Percentiles rank a stretch among this genome's conserved stretches.
Conservation (phyloP, 768 basidiomycete genomes). For the Macrolepiota albuminosa region DNA sequence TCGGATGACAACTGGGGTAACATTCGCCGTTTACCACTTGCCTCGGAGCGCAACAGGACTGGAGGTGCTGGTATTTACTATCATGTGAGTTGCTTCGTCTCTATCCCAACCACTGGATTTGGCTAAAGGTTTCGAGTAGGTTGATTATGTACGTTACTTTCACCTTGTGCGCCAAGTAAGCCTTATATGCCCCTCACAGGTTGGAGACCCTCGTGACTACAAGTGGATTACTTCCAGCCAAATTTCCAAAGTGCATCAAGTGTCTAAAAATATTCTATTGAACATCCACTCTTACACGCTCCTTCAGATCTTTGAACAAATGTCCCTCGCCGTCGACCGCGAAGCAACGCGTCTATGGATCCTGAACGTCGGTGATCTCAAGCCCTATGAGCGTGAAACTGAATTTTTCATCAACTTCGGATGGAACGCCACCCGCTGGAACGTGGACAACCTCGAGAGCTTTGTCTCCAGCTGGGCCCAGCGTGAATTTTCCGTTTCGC, state of each 20-base stretch:
- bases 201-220: slow-evolving; percentile 62
- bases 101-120: background rate
- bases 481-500: slow-evolving; percentile 54
- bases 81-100: slow-evolving; percentile 35
- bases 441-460: slow-evolving; percentile 42
- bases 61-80: slow-evolving; percentile 74
- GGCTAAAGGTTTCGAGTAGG: slow-evolving; percentile 21
- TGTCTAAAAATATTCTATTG: background rate
- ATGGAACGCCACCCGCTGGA: slow-evolving; percentile 57
- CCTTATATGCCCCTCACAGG: slow-evolving; percentile 27
- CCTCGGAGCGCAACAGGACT: slow-evolving; percentile 50
- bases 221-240: slow-evolving; percentile 65
- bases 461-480: slow-evolving; percentile 58
- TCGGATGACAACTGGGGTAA: slow-evolving; percentile 78
- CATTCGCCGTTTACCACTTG: slow-evolving; percentile 54
- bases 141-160: slow-evolving; percentile 38
- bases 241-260: slow-evolving; percentile 38
- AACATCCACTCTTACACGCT: background rate
- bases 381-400: slow-evolving; percentile 66
- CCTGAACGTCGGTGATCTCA: slow-evolving; percentile 72
- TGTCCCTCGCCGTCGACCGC: slow-evolving; percentile 59
- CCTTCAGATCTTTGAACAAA: slow-evolving; percentile 56
- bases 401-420: slow-evolving; percentile 66
- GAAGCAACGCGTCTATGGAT: slow-evolving; percentile 62
- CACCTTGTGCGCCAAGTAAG: background rate